phyloP scores from a whole-genome alignment of 2,329 filamentous ascomycete genomes.

The Fusarium anguioides region DNA sequence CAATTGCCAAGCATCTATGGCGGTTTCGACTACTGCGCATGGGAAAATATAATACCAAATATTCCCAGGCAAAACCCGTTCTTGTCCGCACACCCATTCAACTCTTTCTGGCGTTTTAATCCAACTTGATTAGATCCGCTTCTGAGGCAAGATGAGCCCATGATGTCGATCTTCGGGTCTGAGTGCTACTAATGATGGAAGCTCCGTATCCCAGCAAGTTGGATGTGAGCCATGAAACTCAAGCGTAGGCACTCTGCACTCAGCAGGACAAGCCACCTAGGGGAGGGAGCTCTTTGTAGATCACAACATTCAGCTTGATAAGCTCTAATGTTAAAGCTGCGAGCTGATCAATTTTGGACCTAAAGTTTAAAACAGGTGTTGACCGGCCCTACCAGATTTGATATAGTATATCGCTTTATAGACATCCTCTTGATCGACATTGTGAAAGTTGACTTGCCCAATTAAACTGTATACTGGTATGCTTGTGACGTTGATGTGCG shows the following conservation, averaged over 20 bases:
- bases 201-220: constrained; percentile 13
- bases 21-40: constrained; percentile 7
- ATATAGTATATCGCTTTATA: neutral
- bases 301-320: constrained; percentile 4
- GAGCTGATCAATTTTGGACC: constrained; percentile 22
- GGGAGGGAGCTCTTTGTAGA: neutral
- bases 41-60: neutral
- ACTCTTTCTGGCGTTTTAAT: neutral
- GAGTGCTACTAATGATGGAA: constrained; percentile 6
- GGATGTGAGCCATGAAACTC: neutral
- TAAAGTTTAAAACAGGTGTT: constrained; percentile 14
- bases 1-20: constrained; percentile 9
- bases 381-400: constrained; percentile 11
- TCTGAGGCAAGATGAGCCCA: neutral
- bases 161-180: constrained; percentile 1
- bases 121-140: neutral
- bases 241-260: neutral
- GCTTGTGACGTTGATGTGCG: constrained; percentile 20
- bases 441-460: neutral
- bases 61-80: constrained; percentile 13
- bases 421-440: constrained; percentile 2
- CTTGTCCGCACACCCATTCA: constrained; percentile 1
- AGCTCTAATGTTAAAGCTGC: neutral
- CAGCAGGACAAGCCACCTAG: neutral
- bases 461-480: constrained; percentile 1